A percentile compares a stretch with the other conserved stretches of the same genome.
Conservation (phyloP, 108 stramenopile genomes). For the Bacterosira constricta region DNA sequence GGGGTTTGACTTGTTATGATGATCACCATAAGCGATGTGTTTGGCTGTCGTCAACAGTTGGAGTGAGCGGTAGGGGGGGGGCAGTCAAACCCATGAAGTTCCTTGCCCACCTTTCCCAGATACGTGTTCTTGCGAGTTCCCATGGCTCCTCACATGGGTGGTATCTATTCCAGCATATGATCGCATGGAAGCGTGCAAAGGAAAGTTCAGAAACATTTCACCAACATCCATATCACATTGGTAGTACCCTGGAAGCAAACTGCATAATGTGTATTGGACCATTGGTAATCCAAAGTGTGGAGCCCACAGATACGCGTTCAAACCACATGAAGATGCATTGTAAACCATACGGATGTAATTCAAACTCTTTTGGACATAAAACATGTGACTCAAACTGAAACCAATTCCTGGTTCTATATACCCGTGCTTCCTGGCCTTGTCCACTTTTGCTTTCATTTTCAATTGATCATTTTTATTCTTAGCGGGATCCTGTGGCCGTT, state of each 20-base stretch:
- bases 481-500: not conserved
- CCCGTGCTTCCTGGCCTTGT: conserved; percentile 1
- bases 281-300: conserved; percentile 51
- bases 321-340: conserved; percentile 42
- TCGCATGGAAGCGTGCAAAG: conserved; percentile 10
- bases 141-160: not conserved
- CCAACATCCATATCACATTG: conserved; percentile 47
- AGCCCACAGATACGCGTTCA: conserved; percentile 46
- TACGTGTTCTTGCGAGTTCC: not conserved
- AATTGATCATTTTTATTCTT: not conserved
- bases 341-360: too few relatives aligned
- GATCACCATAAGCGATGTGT: conserved; percentile 21
- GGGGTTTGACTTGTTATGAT: conserved; percentile 8
- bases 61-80: conserved; percentile 22
- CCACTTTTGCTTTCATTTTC: conserved; percentile 4
- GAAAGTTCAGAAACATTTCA: conserved; percentile 53
- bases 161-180: conserved; percentile 38
- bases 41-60: conserved; percentile 17
- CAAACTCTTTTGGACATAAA: too few relatives aligned
- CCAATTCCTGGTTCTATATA: conserved; percentile 12
- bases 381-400: not conserved
- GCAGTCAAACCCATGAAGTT: conserved; percentile 28
- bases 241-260: conserved; percentile 16
- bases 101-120: conserved; percentile 17
- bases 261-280: not conserved